These are phyloP conservation scores for Populus trichocarpa DNA, from an alignment of 441 rosid genomes.

Conservation along the genomic window DNA sequence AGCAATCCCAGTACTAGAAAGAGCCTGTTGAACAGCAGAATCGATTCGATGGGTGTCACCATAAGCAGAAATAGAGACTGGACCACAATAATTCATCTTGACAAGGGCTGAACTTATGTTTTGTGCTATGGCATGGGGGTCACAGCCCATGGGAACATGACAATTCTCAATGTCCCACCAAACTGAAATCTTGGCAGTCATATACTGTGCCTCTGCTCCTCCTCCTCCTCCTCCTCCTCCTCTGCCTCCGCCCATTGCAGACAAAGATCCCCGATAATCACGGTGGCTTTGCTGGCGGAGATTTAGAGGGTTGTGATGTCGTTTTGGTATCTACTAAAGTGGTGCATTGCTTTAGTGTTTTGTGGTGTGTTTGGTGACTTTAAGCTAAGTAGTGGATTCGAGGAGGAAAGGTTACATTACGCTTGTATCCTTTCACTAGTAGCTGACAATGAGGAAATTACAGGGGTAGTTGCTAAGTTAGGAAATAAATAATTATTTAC, in stretches of 20 bases:
- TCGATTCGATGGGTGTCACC: slow-evolving; percentile 78
- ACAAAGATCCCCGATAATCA: neutral
- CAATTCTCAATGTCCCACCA: slow-evolving; percentile 99
- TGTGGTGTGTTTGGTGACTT: too few relatives aligned
- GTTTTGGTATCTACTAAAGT: neutral
- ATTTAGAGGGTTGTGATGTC: neutral
- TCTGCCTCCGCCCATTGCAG: neutral
- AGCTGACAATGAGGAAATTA: too few relatives aligned
- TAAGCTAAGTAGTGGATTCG: neutral
- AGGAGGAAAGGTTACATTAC: neutral
- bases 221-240: slow-evolving; percentile 3
- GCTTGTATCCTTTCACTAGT: neutral
- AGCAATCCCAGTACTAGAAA: slow-evolving; percentile 80
- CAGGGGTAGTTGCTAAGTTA: too few relatives aligned
- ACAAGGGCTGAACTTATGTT: slow-evolving; percentile 76
- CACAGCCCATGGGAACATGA: slow-evolving; percentile 65
- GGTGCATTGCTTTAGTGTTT: neutral
- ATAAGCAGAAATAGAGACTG: slow-evolving; percentile 83
- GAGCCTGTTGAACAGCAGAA: slow-evolving; percentile 65
- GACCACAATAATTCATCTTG: slow-evolving; percentile 66
- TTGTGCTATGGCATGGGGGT: slow-evolving; percentile 75
- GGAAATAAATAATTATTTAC: too few relatives aligned
- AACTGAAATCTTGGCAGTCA: slow-evolving; percentile 69
- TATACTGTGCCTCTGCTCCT: slow-evolving; percentile 62
- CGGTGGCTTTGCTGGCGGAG: neutral